These are phyloP conservation scores for Grigorovia jiainica DNA, from an alignment of 805 yeast genomes.

Conservation along the genomic window DNA sequence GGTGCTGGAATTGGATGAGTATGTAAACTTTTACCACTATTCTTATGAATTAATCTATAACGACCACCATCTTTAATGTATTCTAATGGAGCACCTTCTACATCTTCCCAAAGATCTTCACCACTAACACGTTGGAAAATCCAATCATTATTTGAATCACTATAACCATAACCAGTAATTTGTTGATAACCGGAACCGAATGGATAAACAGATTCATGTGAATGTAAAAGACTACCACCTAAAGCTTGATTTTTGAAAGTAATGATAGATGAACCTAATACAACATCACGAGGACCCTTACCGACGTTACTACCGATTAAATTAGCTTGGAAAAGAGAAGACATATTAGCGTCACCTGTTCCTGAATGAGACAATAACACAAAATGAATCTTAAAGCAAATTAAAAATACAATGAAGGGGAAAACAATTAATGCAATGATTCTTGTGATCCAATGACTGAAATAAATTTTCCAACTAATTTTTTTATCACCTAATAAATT, in stretches of 20 bases:
- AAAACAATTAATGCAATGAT: conserved; percentile 49
- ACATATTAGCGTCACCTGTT: conserved; percentile 72
- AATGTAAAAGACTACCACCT: conserved; percentile 74
- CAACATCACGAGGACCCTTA: conserved; percentile 62
- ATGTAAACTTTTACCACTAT: conserved; percentile 68
- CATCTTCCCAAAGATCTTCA: conserved; percentile 13
- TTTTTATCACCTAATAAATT: conserved; percentile 60
- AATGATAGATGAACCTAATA: conserved; percentile 47
- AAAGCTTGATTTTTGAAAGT: conserved; percentile 55
- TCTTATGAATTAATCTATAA: conserved; percentile 62
- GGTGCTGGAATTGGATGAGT: conserved; percentile 81
- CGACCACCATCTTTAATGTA: conserved; percentile 51
- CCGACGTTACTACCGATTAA: conserved; percentile 58
- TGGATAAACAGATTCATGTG: conserved; percentile 83
- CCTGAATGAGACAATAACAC: conserved; percentile 71
- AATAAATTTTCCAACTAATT: conserved; percentile 40
- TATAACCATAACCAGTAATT: conserved; percentile 83
- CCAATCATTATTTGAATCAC: conserved; percentile 84
- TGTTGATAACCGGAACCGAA: conserved; percentile 92
- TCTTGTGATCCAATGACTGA: conserved; percentile 59
- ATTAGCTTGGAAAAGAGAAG: conserved; percentile 74
- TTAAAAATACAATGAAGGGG: conserved; percentile 53
- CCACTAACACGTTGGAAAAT: conserved; percentile 50
- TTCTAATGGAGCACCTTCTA: conserved; percentile 22
- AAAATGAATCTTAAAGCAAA: conserved; percentile 69